Conservation (phyloP, 768 basidiomycete species). For the Panaeolus cyanescens region DNA sequence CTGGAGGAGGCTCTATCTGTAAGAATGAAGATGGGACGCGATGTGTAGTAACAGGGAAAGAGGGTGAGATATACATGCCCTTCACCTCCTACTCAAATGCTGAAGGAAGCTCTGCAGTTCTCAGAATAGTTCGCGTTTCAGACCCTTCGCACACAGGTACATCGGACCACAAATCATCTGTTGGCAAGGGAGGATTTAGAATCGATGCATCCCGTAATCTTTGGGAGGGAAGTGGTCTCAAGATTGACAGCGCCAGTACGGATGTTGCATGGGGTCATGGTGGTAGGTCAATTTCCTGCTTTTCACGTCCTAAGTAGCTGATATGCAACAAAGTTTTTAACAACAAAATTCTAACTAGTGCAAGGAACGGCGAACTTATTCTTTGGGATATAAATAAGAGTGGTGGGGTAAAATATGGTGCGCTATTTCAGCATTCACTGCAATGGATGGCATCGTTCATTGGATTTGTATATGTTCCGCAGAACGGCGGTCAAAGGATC, state of each 20-base stretch:
- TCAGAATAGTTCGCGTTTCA: conserved; percentile 61
- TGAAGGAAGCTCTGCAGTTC: conserved; percentile 35
- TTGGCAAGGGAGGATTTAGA: conserved; percentile 62
- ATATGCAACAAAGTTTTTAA: conserved; percentile 51
- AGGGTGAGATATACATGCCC: conserved; percentile 55
- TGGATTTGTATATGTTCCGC: background rate
- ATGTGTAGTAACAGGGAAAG: conserved; percentile 78
- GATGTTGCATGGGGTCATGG: conserved; percentile 83
- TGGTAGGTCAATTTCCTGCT: conserved; percentile 37
- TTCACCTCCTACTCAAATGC: background rate
- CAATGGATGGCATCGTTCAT: background rate
- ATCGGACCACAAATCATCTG: conserved; percentile 50
- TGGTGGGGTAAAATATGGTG: conserved; percentile 72
- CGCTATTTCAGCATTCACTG: conserved; percentile 15
- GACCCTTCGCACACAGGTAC: conserved; percentile 41
- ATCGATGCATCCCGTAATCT: conserved; percentile 76
- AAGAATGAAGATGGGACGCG: conserved; percentile 65
- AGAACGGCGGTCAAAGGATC: conserved; percentile 72
- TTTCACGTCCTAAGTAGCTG: conserved; percentile 8
- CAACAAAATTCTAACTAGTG: conserved; percentile 80
- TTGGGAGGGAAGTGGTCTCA: conserved; percentile 78
- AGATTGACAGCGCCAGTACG: conserved; percentile 76
- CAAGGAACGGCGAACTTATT: conserved; percentile 79
- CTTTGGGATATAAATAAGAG: conserved; percentile 80
- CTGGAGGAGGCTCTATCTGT: conserved; percentile 68